These are phyloP conservation scores for Didymosphaeria variabile DNA, from an alignment of 2,329 filamentous ascomycete genomes.

Conservation along the genomic window DNA sequence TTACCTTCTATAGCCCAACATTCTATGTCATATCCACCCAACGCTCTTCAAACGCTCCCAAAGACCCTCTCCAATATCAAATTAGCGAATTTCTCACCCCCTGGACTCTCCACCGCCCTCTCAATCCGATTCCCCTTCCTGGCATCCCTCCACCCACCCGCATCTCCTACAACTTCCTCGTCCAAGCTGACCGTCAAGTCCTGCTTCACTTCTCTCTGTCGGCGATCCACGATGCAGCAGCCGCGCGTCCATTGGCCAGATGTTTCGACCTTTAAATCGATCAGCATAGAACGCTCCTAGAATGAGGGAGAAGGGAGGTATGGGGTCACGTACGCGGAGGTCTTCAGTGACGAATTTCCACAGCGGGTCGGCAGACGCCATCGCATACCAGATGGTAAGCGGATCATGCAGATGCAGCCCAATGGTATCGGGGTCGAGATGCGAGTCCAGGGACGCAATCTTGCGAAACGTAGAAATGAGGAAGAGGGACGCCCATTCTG, in stretches of 20 bases:
- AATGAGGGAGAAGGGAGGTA: background rate
- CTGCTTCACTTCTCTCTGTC: constrained; percentile 64
- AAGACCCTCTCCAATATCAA: constrained; percentile 74
- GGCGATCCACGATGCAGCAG: constrained; percentile 84
- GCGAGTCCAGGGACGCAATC: constrained; percentile 51
- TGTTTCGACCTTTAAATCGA: constrained; percentile 70
- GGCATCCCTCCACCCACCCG: constrained; percentile 77
- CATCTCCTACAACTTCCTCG: constrained; percentile 71
- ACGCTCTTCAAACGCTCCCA: constrained; percentile 40
- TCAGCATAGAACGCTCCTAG: background rate
- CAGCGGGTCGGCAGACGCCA: constrained; percentile 24
- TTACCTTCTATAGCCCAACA: no score
- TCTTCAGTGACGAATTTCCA: constrained; percentile 68
- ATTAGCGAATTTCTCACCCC: constrained; percentile 71
- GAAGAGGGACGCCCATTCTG: constrained; percentile 57
- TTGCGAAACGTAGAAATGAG: constrained; percentile 57
- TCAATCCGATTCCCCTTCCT: constrained; percentile 81
- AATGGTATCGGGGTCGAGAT: constrained; percentile 46
- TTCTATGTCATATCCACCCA: no score
- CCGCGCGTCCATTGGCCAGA: constrained; percentile 93
- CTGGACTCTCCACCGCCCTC: constrained; percentile 75
- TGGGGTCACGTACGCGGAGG: constrained; percentile 62
- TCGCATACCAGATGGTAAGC: constrained; percentile 50
- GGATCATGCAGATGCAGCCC: constrained; percentile 59
- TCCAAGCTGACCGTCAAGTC: constrained; percentile 37